Evolutionary conservation across 2,329 filamentous ascomycete genomes (phyloP), one percentile per base, ranked within the genome.

Genomic region (Aspergillus jensenii): DNA sequence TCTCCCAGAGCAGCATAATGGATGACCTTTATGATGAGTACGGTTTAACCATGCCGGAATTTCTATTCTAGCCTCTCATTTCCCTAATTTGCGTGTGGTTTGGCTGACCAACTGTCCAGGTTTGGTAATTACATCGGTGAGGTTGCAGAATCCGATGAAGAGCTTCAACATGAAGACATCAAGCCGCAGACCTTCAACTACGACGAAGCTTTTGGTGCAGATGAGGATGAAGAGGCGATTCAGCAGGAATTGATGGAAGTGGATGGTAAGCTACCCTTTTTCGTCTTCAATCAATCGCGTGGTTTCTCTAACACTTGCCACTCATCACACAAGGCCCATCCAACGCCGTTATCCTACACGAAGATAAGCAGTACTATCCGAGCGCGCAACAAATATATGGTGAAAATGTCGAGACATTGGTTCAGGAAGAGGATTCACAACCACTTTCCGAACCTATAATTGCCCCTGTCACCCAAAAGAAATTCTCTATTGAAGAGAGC

Each of bases 111-210:
- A 46, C 50, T 51, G 40, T 35, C 44, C 66, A 96, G 91, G 82
- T 98, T 98, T 79, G 93, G 93, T 71, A 98, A 98, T 81, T 98
- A 95, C 78, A 96, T 98, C 73, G 95, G 95, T 72, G 95, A 97
- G 77, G 91, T 91, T 70, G 89, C 87, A 74, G 89, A 89, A 74
- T 95, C 91, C 57, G 93, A 96, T 71, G 93, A 93, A 70, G 93
- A 91, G 68, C 87, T 91, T 72, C 85, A 86, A 70, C 87, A 88
- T 73, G 85, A 87, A 67, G 88, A 90, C 74, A 86, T 87, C 59
- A 85, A 85, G 71, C 88, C 90, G 68, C 92, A 93, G 70, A 87
- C 88, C 69, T 96, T 96, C 75, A 88, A 86, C 61, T 84, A 87
- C 67, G 82, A 91, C 68, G 89, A 93, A 63, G 89, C 89, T 25